Evolutionary conservation across 2,329 filamentous ascomycete species (phyloP).

Genomic region (Fusarium oxysporum): DNA sequence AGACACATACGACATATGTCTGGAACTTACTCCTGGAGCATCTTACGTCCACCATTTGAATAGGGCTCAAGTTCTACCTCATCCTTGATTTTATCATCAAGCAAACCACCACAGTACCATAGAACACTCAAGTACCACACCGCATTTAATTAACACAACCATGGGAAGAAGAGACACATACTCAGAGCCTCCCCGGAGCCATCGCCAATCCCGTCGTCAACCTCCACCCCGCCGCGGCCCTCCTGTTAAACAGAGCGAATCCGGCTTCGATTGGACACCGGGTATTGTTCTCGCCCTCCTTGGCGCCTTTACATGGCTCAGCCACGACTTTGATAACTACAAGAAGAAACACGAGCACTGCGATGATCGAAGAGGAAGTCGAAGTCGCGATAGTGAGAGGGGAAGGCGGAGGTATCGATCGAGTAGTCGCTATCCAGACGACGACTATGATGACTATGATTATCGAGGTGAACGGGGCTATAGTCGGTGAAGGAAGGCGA

Average conservation of each 20-base stretch:
- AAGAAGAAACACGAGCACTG: conserved; percentile 12
- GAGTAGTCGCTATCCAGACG: conserved; percentile 6
- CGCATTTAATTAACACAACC: neutral
- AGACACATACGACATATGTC: conserved; percentile 4
- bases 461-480: conserved; percentile 20
- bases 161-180: conserved; percentile 36
- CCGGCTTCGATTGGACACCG: conserved; percentile 56
- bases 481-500: conserved; percentile 7
- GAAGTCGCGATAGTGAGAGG: conserved; percentile 26
- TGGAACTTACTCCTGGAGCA: neutral
- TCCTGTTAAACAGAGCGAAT: conserved; percentile 49
- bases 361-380: neutral
- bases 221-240: conserved; percentile 31
- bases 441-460: conserved; percentile 26
- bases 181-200: conserved; percentile 28
- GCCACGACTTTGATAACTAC: conserved; percentile 51
- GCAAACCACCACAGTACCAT: neutral
- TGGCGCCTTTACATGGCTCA: conserved; percentile 52
- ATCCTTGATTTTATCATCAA: neutral
- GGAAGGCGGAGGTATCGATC: conserved; percentile 27
- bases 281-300: conserved; percentile 54
- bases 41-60: neutral
- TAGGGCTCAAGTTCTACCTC: neutral
- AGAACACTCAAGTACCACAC: neutral
- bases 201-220: conserved; percentile 6